Evolutionary conservation across 2,329 filamentous ascomycete genomes (phyloP), one percentile per base, ranked within the genome.

Genomic region (Aureobasidium sp.): DNA sequence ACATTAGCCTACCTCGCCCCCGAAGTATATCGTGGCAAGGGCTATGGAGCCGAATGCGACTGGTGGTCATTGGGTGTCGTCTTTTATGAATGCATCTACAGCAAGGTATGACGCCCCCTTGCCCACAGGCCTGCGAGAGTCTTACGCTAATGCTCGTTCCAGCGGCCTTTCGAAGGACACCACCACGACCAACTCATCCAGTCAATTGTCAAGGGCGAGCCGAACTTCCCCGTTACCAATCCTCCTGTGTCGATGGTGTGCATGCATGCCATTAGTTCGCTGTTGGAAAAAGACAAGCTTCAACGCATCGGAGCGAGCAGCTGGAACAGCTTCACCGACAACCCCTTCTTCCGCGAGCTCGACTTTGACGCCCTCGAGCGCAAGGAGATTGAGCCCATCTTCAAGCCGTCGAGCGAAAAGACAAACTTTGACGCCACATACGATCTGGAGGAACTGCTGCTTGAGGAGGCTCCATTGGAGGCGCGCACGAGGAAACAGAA

Each of bases 51-150:
- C 51, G 90, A 94, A 68, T 92, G 94, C 45, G 94, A 99, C 74
- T 99, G 94, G 94, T 99, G 94, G 94, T 97, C 94, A 6, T 77
- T 99, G 25, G 94, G 94, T 53, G 94, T 99, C 49, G 83, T 96
- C n/a, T 97, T 97, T 75, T 99, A 97, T 75, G 94, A 99, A 75
- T 97, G 94, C 82, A 97, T 99, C 67, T 99, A 97, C 79, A 96
- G 95, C 78, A 97, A 95, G 87, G 91, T 91, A 76, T 58, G 81
- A 42, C 49, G n/a, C 31, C 12, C 20, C 25, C 20, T 14, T 39
- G 31, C 25, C 17, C n/a, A 12, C 29, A 31, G 20, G 20, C 14
- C 9, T 12, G 15, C 20, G 7, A 25, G 5, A 37, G 25, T 3
- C 61, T 51, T 39, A 14, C 41, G 31, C 31, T 34, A 62, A n/a